Evolutionary conservation across 1,284 basidiomycete species (phyloP).

Genomic region (Ceratobasidium sp.): DNA sequence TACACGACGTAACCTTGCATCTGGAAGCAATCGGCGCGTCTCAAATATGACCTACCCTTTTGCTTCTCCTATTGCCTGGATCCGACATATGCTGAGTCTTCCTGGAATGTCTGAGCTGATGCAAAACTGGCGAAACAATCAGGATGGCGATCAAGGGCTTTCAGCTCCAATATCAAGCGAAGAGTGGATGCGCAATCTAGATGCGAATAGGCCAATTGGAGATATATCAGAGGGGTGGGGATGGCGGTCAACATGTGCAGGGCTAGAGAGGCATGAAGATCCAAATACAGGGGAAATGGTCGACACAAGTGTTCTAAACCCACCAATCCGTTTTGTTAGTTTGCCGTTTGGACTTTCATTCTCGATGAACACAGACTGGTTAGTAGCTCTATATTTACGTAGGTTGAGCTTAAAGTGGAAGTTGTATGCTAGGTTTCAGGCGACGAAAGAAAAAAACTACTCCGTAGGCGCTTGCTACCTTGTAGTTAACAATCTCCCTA

Average conservation of each 20-base stretch:
- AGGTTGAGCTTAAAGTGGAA: neutral
- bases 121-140: slow-evolving; percentile 15
- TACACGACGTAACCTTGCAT: neutral
- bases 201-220: neutral
- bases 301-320: neutral
- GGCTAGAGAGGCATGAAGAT: neutral
- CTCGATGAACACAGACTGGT: slow-evolving; percentile 20
- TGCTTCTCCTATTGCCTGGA: slow-evolving; percentile 20
- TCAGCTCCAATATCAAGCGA: neutral
- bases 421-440: slow-evolving; percentile 25
- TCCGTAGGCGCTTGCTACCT: slow-evolving; percentile 32
- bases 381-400: neutral
- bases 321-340: slow-evolving; percentile 11
- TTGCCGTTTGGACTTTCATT: slow-evolving; percentile 22
- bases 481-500: slow-evolving; percentile 20
- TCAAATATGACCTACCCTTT: slow-evolving; percentile 5
- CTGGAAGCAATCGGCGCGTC: neutral
- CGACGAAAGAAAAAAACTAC: slow-evolving; percentile 13
- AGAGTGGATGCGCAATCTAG: slow-evolving; percentile 7
- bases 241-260: slow-evolving; percentile 1
- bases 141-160: neutral
- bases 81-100: neutral
- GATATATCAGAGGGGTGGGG: slow-evolving; percentile 14
- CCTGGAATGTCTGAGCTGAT: slow-evolving; percentile 23
- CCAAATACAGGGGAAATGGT: neutral